Evolutionary conservation across 2,329 filamentous ascomycete species (phyloP).

Genomic region (Trichoderma sp.): DNA sequence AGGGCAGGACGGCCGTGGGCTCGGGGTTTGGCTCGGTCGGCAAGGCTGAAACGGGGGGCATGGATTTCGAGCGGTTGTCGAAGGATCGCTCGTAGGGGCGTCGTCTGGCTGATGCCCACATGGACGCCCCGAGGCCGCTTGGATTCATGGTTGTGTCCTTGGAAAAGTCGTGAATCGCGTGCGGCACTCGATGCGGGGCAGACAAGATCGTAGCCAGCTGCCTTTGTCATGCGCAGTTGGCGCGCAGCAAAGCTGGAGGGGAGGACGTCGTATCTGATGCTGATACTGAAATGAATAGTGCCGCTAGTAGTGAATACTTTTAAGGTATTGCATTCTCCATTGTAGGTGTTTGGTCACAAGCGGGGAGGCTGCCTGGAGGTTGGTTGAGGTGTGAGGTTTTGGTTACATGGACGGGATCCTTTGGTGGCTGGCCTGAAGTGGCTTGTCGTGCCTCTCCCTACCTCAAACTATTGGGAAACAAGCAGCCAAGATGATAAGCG

Average conservation of each 20-base stretch:
- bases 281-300: background rate
- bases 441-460: background rate
- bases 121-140: conserved; percentile 17
- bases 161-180: background rate
- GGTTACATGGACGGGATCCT: background rate
- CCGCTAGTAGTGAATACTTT: background rate
- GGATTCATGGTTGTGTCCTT: background rate
- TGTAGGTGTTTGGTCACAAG: background rate
- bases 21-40: background rate
- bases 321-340: conserved; percentile 2
- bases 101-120: conserved; percentile 18
- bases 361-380: background rate
- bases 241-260: background rate
- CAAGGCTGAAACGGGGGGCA: conserved; percentile 15
- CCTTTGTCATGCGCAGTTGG: background rate
- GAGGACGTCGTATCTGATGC: background rate
- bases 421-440: background rate
- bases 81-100: background rate
- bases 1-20: conserved; percentile 3
- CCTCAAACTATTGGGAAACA: background rate
- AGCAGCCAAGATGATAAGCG: background rate
- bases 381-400: background rate
- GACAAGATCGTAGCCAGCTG: background rate
- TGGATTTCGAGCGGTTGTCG: conserved; percentile 21
- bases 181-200: background rate